A percentile compares a stretch with the other conserved stretches of the same genome.
These are phyloP conservation scores for Pythium dissotocum DNA, from an alignment of 352 stramenopile species.

Conservation along the genomic window DNA sequence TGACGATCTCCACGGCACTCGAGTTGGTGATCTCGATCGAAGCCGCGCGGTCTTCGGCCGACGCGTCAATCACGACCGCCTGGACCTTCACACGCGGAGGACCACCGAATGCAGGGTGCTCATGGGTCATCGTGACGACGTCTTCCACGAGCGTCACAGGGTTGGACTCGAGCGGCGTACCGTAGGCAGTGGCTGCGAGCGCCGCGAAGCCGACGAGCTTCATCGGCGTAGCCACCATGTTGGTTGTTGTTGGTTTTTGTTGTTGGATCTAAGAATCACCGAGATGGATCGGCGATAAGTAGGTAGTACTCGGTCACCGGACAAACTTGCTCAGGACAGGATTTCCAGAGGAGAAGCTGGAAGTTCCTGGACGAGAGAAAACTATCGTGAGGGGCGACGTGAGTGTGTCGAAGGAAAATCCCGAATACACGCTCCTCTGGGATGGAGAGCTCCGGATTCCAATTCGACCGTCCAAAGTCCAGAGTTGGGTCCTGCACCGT, in stretches of 20 bases:
- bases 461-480: too few relatives aligned
- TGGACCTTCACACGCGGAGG: background rate
- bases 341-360: too few relatives aligned
- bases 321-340: too few relatives aligned
- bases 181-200: background rate
- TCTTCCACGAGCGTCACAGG: background rate
- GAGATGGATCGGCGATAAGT: background rate
- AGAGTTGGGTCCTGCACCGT: too few relatives aligned
- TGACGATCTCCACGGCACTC: slow-evolving; percentile 6
- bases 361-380: background rate
- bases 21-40: slow-evolving; percentile 6
- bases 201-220: slow-evolving; percentile 17
- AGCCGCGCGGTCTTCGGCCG: background rate
- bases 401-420: slow-evolving; percentile 6
- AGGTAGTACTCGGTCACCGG: background rate
- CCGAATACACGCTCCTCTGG: background rate
- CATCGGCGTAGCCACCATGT: slow-evolving; percentile 17
- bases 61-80: background rate
- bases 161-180: slow-evolving; percentile 12
- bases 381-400: background rate
- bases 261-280: too few relatives aligned
- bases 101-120: slow-evolving; percentile 7
- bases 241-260: background rate
- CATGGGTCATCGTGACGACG: background rate
- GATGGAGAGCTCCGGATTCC: too few relatives aligned